A percentile compares a stretch with the other conserved stretches of the same genome.
Conservation (phyloP, 495 filamentous ascomycete species). For the Beverwykella pulmonaria region DNA sequence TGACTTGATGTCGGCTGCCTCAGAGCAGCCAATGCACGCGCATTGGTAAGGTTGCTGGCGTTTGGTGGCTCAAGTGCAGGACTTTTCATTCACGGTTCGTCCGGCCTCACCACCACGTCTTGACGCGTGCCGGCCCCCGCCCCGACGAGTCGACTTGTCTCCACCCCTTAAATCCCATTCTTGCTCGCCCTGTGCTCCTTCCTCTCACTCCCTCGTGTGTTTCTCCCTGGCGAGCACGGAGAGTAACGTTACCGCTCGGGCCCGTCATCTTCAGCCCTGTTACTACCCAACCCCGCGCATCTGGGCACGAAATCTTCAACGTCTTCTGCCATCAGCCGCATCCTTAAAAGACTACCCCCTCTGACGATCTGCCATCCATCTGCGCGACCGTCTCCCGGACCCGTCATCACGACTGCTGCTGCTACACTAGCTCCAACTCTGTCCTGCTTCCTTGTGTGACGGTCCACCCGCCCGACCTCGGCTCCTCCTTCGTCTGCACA, state of each 20-base stretch:
- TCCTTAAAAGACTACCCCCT: not conserved
- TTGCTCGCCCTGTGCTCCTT: not conserved
- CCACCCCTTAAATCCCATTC: conserved; percentile 16
- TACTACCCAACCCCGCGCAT: conserved; percentile 4
- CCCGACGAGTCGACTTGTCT: not conserved
- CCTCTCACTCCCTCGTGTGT: not conserved
- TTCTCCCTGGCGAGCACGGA: not conserved
- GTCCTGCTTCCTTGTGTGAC: not conserved
- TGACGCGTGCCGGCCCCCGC: conserved; percentile 1
- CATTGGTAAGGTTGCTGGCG: not conserved
- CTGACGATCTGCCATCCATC: not conserved
- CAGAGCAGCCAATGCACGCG: not conserved
- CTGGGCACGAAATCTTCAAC: conserved; percentile 7
- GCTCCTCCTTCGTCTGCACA: not conserved
- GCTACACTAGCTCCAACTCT: not conserved
- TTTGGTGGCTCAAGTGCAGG: not conserved
- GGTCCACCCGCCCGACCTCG: not conserved
- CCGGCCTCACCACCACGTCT: not conserved
- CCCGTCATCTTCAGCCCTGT: conserved; percentile 20
- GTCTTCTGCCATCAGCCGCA: conserved; percentile 23
- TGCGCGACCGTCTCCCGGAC: not conserved
- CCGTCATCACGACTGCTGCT: conserved; percentile 1
- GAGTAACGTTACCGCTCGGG: conserved; percentile 3
- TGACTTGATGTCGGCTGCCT: not conserved
- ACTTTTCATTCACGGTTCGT: not conserved